These are phyloP conservation scores for Populus simonii DNA, from an alignment of 345 rosid genomes.

Conservation along the genomic window DNA sequence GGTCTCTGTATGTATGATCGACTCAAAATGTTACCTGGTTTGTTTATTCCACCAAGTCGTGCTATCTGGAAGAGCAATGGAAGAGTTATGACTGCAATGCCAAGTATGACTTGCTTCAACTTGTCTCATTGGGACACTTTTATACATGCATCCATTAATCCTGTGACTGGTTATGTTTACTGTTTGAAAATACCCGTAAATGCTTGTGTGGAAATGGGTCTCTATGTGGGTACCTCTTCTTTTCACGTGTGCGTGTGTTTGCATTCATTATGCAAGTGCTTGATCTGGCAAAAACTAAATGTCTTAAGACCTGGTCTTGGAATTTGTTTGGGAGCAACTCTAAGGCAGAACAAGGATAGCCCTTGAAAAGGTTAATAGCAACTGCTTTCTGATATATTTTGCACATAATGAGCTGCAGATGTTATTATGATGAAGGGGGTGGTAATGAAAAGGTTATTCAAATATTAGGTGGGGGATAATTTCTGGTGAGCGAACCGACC, in stretches of 20 bases:
- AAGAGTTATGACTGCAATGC: constrained; percentile 30
- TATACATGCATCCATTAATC: not conserved
- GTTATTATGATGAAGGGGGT: not conserved
- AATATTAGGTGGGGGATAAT: no score
- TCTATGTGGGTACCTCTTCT: not conserved
- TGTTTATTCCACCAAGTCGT: constrained; percentile 52
- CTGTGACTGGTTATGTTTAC: not conserved
- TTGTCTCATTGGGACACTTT: not conserved
- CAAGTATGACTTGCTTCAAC: constrained; percentile 42
- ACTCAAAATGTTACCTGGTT: constrained; percentile 48
- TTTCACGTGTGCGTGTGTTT: not conserved
- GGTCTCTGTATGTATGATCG: constrained; percentile 68
- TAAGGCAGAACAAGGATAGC: not conserved
- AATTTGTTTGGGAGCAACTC: not conserved
- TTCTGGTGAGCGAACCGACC: no score
- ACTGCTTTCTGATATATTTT: not conserved
- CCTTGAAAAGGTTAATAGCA: not conserved
- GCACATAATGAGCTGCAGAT: not conserved
- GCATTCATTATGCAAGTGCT: not conserved
- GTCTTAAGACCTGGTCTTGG: not conserved
- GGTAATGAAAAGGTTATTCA: no score
- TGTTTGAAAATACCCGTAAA: not conserved
- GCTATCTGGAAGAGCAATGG: constrained; percentile 46
- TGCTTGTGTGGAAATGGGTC: not conserved
- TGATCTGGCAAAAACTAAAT: not conserved